Evolutionary conservation across 805 yeast species (phyloP).

Genomic region (Teunomyces tritomae): DNA sequence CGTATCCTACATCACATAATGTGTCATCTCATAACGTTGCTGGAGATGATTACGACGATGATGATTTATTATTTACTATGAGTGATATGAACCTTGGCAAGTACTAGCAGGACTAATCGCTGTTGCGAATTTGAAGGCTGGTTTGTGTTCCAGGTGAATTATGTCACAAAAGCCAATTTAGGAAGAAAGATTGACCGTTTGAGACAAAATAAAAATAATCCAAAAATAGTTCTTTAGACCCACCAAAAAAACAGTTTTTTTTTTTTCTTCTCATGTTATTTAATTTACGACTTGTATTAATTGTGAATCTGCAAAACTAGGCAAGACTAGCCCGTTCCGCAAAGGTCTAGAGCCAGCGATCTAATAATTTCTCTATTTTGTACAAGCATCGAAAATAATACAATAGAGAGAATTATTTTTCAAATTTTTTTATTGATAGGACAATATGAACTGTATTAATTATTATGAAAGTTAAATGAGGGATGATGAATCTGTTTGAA

Average conservation of each 20-base stretch:
- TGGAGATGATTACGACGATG: slow-evolving; percentile 42
- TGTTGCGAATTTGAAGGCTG: neutral
- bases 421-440: too few relatives aligned
- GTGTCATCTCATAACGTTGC: slow-evolving; percentile 1
- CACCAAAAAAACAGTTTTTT: too few relatives aligned
- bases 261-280: too few relatives aligned
- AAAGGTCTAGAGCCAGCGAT: neutral
- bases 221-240: neutral
- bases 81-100: slow-evolving; percentile 62
- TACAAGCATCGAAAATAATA: neutral
- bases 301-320: neutral
- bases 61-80: slow-evolving; percentile 67
- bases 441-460: neutral
- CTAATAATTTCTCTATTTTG: neutral
- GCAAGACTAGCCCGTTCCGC: neutral
- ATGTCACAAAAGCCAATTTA: neutral
- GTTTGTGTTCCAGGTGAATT: neutral
- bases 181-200: neutral
- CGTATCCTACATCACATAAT: slow-evolving; percentile 1
- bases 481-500: neutral
- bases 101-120: slow-evolving; percentile 5
- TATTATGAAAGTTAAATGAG: neutral
- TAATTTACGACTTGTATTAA: neutral
- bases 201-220: neutral
- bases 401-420: neutral